Conservation (phyloP, 768 basidiomycete species). For the Infundibulicybe gibba region DNA sequence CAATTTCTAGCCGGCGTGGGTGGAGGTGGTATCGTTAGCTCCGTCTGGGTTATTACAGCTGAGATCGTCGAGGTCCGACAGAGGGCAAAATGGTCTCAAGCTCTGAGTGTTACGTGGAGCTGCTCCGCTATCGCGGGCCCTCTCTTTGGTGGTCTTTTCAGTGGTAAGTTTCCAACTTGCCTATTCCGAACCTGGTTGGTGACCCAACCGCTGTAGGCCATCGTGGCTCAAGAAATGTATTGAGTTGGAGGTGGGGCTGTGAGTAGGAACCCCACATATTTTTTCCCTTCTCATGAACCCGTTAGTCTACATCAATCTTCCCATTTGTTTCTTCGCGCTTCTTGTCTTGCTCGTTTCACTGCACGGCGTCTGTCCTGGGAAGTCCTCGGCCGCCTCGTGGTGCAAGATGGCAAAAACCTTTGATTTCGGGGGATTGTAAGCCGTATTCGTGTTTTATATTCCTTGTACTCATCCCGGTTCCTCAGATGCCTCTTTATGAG, state of each 20-base stretch:
- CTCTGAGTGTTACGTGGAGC: constrained; percentile 82
- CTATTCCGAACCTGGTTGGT: constrained; percentile 5
- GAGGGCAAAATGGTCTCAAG: constrained; percentile 83
- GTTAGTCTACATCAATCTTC: constrained; percentile 81
- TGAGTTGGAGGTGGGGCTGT: constrained; percentile 89
- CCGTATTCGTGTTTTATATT: constrained; percentile 11
- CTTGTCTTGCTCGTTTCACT: constrained; percentile 59
- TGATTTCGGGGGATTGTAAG: constrained; percentile 79
- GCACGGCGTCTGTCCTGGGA: constrained; percentile 46
- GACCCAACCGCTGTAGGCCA: constrained; percentile 20
- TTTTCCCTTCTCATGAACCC: constrained; percentile 10
- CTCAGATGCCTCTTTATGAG: constrained; percentile 68
- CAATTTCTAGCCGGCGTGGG: constrained; percentile 60
- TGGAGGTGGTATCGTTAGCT: constrained; percentile 83
- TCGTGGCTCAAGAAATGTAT: constrained; percentile 19
- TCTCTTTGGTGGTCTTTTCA: constrained; percentile 79
- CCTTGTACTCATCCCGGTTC: constrained; percentile 7
- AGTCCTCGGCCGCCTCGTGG: constrained; percentile 52
- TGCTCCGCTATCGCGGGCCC: constrained; percentile 85
- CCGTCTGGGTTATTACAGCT: constrained; percentile 84
- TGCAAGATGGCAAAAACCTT: constrained; percentile 49
- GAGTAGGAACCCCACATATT: constrained; percentile 27
- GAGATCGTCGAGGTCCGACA: constrained; percentile 72
- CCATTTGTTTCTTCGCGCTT: constrained; percentile 61
- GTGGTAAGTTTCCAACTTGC: constrained; percentile 42